These are phyloP conservation scores for Biancaea sappan DNA, from an alignment of 306 rosid genomes.

Conservation along the genomic window DNA sequence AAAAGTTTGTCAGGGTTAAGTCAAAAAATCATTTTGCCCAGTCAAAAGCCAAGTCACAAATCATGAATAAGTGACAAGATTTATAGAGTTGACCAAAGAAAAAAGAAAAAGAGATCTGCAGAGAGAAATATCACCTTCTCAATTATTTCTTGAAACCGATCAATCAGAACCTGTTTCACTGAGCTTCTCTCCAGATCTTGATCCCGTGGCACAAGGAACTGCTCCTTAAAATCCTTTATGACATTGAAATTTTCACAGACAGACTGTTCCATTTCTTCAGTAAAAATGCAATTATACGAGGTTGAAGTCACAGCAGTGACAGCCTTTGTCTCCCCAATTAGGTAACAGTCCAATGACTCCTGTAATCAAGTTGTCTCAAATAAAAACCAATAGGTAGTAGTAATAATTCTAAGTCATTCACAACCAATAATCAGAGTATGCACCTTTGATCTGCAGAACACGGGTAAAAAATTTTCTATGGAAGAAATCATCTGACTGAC, in stretches of 20 bases:
- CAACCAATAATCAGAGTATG: constrained; percentile 32
- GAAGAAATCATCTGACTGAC: constrained; percentile 51
- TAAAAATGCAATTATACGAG: constrained; percentile 46
- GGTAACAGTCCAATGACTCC: constrained; percentile 70
- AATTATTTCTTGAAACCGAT: constrained; percentile 59
- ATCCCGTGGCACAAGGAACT: constrained; percentile 40
- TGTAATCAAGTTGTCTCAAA: constrained; percentile 43
- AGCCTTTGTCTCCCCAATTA: constrained; percentile 57
- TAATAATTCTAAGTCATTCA: constrained; percentile 23
- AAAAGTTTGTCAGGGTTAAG: not conserved
- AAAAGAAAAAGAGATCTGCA: too few species aligned
- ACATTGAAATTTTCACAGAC: constrained; percentile 60
- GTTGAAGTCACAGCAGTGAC: constrained; percentile 42
- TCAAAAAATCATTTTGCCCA: not conserved
- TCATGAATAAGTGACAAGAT: not conserved
- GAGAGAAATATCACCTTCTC: constrained; percentile 55
- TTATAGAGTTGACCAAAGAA: not conserved
- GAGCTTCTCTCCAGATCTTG: constrained; percentile 50
- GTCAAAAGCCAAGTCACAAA: not conserved
- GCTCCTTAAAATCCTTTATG: constrained; percentile 50
- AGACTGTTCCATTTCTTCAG: constrained; percentile 63
- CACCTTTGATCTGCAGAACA: constrained; percentile 73
- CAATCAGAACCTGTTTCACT: constrained; percentile 53
- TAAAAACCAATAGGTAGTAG: constrained; percentile 14
- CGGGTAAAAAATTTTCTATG: constrained; percentile 61